These are phyloP conservation scores for Fraxinus albicans DNA, from an alignment of 305 asterid species.

Conservation along the genomic window DNA sequence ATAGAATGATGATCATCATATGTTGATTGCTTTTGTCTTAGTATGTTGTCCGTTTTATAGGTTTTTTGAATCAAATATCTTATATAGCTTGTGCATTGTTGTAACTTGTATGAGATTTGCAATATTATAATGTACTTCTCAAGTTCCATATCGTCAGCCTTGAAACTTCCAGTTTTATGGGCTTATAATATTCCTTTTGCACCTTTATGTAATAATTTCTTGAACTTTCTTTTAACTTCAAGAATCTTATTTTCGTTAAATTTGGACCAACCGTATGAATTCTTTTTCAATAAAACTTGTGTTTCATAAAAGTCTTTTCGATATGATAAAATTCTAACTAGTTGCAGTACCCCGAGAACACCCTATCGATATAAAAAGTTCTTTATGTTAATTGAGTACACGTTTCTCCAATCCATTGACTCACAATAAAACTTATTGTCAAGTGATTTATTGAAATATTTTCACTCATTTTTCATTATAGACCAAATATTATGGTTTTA, in stretches of 20 bases:
- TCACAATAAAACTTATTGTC: background rate
- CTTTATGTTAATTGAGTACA: background rate
- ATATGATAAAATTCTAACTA: background rate
- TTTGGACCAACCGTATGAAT: background rate
- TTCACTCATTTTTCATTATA: background rate
- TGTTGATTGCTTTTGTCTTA: slow-evolving; percentile 20
- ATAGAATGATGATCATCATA: slow-evolving; percentile 11
- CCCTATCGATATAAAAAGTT: background rate
- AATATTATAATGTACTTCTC: background rate
- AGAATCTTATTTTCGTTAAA: background rate
- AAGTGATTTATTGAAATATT: background rate
- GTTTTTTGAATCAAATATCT: slow-evolving; percentile 26
- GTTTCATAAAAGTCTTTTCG: background rate
- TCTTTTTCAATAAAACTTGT: background rate
- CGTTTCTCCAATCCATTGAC: background rate
- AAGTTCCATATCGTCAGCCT: background rate
- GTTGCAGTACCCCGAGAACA: background rate
- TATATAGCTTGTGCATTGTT: slow-evolving; percentile 10
- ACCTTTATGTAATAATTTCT: background rate
- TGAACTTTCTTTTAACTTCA: background rate
- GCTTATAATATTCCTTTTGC: background rate
- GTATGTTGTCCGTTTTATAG: slow-evolving; percentile 13
- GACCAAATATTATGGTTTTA: background rate
- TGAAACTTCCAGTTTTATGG: background rate
- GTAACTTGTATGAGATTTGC: slow-evolving; percentile 22